These are phyloP conservation scores for Hypoxylon lienhwacheense DNA, from an alignment of 495 filamentous ascomycete species.

Conservation along the genomic window DNA sequence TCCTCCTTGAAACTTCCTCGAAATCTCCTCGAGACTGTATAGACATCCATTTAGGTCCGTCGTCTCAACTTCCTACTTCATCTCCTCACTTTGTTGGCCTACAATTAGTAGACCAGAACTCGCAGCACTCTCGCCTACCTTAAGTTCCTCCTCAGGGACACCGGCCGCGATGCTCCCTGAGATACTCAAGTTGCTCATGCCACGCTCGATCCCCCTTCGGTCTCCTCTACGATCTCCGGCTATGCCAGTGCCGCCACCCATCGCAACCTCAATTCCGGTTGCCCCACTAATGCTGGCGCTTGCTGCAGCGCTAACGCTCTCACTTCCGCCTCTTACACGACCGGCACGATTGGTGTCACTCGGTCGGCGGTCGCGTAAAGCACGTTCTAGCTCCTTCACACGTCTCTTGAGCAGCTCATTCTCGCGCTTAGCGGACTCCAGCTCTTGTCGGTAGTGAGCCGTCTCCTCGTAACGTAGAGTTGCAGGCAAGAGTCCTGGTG, in stretches of 20 bases:
- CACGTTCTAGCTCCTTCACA: conserved; percentile 71
- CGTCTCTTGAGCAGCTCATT: conserved; percentile 76
- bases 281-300: conserved; percentile 39
- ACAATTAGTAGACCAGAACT: conserved; percentile 43
- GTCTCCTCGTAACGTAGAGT: conserved; percentile 72
- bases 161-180: conserved; percentile 45
- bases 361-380: conserved; percentile 48
- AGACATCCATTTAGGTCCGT: background rate
- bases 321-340: conserved; percentile 46
- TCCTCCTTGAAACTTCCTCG: background rate
- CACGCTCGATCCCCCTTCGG: conserved; percentile 33
- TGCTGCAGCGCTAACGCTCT: conserved; percentile 36
- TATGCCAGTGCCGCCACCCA: conserved; percentile 32
- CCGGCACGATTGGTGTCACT: conserved; percentile 45
- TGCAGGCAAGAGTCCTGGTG: conserved; percentile 52
- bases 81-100: conserved; percentile 16
- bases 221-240: conserved; percentile 36
- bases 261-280: conserved; percentile 21
- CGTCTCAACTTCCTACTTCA: conserved; percentile 11
- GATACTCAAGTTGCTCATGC: conserved; percentile 41
- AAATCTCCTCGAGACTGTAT: background rate
- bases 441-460: conserved; percentile 65
- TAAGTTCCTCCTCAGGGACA: conserved; percentile 53
- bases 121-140: conserved; percentile 60
- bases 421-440: conserved; percentile 74